These are phyloP conservation scores for Monosporascus sp. DNA, from an alignment of 2,329 filamentous ascomycete species.

Conservation along the genomic window DNA sequence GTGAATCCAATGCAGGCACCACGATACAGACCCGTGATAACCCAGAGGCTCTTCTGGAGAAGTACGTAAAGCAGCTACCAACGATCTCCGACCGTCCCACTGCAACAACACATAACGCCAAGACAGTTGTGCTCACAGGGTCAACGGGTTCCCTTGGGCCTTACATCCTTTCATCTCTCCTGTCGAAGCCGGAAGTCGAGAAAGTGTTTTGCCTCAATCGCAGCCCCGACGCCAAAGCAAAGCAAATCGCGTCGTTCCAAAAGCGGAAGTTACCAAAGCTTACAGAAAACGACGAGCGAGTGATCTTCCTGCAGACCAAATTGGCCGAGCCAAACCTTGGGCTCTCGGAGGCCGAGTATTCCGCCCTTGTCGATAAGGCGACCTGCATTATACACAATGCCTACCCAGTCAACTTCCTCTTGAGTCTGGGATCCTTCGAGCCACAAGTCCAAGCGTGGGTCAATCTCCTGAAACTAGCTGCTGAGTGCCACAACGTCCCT, in stretches of 20 bases:
- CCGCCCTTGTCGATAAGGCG: conserved; percentile 6
- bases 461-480: conserved; percentile 15
- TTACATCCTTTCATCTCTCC: conserved; percentile 12
- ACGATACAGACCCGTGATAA: no score
- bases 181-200: conserved; percentile 5
- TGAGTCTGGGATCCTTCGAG: conserved; percentile 17
- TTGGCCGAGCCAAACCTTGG: conserved; percentile 15
- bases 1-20: no score
- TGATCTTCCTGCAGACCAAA: conserved; percentile 15
- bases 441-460: conserved; percentile 13
- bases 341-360: conserved; percentile 11
- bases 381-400: conserved; percentile 22
- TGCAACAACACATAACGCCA: neutral
- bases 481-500: conserved; percentile 3
- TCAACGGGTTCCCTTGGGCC: conserved; percentile 14
- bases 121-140: conserved; percentile 11
- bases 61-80: no score
- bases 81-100: no score
- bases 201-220: conserved; percentile 14
- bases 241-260: conserved; percentile 8
- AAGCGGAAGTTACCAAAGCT: neutral
- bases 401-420: conserved; percentile 22
- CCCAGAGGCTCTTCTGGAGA: no score
- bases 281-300: conserved; percentile 2
- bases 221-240: conserved; percentile 5